A percentile compares a stretch with the other conserved stretches of the same genome.
These are phyloP conservation scores for Glomus cerebriforme DNA, from an alignment of 192 early-diverging fungal genomes.

Conservation along the genomic window DNA sequence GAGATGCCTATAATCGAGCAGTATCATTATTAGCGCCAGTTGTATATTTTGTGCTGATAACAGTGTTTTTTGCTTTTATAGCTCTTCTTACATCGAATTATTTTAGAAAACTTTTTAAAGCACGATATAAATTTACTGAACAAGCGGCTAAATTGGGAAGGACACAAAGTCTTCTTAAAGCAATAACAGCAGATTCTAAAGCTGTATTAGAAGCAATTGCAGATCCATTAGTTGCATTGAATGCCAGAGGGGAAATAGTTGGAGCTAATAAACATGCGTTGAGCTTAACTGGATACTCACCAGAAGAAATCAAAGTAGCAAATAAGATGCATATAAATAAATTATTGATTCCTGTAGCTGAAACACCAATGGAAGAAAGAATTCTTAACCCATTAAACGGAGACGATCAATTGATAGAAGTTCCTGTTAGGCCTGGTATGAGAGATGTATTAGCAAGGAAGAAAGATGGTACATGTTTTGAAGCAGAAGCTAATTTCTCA, in stretches of 20 bases:
- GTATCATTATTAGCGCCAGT: background rate
- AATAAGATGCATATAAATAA: constrained; percentile 19
- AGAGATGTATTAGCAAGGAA: constrained; percentile 22
- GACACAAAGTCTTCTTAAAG: constrained; percentile 20
- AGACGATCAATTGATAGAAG: background rate
- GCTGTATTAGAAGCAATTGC: constrained; percentile 22
- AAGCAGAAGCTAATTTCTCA: constrained; percentile 9
- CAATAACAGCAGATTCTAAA: constrained; percentile 16
- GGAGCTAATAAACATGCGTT: constrained; percentile 25
- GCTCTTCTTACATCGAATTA: background rate
- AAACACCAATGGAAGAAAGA: background rate
- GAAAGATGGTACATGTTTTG: constrained; percentile 25
- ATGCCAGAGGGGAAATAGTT: constrained; percentile 16
- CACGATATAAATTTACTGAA: background rate
- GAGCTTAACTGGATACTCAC: constrained; percentile 9
- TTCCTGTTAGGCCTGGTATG: constrained; percentile 10
- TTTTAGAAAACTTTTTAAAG: constrained; percentile 2
- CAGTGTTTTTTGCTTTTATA: background rate
- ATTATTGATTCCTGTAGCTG: constrained; percentile 3
- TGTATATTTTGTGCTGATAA: background rate
- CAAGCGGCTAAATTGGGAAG: constrained; percentile 9
- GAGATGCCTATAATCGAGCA: background rate
- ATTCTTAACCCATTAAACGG: background rate
- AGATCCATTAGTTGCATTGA: constrained; percentile 19
- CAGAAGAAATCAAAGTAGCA: constrained; percentile 17